A percentile compares a stretch with the other conserved stretches of the same genome.
phyloP scores from a whole-genome alignment of 768 basidiomycete genomes.

The Trametes coccinea region DNA sequence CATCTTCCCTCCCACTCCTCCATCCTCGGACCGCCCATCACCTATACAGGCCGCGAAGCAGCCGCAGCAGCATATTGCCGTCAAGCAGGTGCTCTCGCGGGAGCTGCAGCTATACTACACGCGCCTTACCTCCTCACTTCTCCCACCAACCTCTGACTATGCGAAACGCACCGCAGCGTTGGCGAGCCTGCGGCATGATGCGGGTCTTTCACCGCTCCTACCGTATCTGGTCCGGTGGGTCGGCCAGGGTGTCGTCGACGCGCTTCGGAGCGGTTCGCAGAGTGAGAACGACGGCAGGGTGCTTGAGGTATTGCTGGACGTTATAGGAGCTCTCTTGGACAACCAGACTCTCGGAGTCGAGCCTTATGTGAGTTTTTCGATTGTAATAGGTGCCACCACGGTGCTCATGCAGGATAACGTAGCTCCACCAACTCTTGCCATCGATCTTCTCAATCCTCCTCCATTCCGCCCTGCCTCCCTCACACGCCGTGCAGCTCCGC shows the following conservation, averaged over 20 bases:
- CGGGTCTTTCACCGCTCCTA: slow-evolving; percentile 86
- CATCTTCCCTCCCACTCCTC: slow-evolving; percentile 31
- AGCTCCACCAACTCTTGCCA: slow-evolving; percentile 96
- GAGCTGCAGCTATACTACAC: slow-evolving; percentile 96
- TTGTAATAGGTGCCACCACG: not conserved
- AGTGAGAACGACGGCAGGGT: slow-evolving; percentile 66
- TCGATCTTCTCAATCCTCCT: slow-evolving; percentile 90
- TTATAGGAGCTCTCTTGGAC: slow-evolving; percentile 79
- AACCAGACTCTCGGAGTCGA: slow-evolving; percentile 92
- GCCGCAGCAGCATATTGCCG: slow-evolving; percentile 70
- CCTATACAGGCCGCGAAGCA: slow-evolving; percentile 38
- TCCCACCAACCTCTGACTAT: slow-evolving; percentile 65
- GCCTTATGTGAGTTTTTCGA: slow-evolving; percentile 75
- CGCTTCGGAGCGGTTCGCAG: slow-evolving; percentile 50
- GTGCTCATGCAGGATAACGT: not conserved
- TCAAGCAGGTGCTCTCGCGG: slow-evolving; percentile 89
- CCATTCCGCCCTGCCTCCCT: slow-evolving; percentile 78
- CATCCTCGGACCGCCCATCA: slow-evolving; percentile 31
- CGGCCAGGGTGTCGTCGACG: slow-evolving; percentile 78
- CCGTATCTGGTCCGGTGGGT: slow-evolving; percentile 97
- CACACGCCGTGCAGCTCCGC: slow-evolving; percentile 72
- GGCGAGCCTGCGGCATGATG: slow-evolving; percentile 85
- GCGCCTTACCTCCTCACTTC: slow-evolving; percentile 80
- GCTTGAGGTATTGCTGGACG: slow-evolving; percentile 82
- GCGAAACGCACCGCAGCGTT: slow-evolving; percentile 86